Percentiles rank a stretch among this genome's conserved stretches.
Conservation (phyloP, 306 rosid species). For the Begonia masoniana region DNA sequence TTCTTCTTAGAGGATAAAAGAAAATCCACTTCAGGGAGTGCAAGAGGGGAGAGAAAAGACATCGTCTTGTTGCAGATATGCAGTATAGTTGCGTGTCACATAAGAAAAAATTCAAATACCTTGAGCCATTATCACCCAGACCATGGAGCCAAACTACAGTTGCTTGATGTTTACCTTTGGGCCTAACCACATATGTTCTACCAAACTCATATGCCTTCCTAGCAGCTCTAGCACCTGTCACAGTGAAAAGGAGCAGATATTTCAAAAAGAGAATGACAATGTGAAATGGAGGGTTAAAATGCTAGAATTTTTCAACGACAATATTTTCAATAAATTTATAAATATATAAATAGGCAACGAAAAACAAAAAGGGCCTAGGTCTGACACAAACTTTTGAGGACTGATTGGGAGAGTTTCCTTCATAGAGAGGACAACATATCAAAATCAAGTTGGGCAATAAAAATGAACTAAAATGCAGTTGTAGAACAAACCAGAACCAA, state of each 20-base stretch:
- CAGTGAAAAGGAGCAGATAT: neutral
- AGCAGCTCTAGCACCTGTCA: slow-evolving; percentile 45
- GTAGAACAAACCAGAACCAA: slow-evolving; percentile 59
- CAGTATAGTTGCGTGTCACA: neutral
- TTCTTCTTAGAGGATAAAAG: neutral
- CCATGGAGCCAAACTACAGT: slow-evolving; percentile 98
- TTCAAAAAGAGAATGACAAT: neutral
- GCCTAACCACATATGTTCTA: slow-evolving; percentile 86
- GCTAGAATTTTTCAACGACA: neutral
- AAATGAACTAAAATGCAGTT: neutral
- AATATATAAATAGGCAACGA: no score
- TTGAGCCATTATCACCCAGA: slow-evolving; percentile 98
- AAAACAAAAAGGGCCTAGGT: neutral
- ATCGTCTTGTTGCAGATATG: neutral
- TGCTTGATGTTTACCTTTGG: slow-evolving; percentile 98
- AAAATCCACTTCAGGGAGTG: neutral
- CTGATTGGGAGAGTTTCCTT: neutral
- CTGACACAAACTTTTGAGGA: neutral
- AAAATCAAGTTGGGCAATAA: neutral
- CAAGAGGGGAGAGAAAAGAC: neutral
- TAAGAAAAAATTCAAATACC: slow-evolving; percentile 28
- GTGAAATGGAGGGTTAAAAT: neutral
- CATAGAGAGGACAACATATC: slow-evolving; percentile 6
- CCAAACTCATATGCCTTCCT: slow-evolving; percentile 71
- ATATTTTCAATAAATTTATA: no score